These are phyloP conservation scores for Vitis riparia DNA, from an alignment of 164 flowering plant species.

Conservation along the genomic window DNA sequence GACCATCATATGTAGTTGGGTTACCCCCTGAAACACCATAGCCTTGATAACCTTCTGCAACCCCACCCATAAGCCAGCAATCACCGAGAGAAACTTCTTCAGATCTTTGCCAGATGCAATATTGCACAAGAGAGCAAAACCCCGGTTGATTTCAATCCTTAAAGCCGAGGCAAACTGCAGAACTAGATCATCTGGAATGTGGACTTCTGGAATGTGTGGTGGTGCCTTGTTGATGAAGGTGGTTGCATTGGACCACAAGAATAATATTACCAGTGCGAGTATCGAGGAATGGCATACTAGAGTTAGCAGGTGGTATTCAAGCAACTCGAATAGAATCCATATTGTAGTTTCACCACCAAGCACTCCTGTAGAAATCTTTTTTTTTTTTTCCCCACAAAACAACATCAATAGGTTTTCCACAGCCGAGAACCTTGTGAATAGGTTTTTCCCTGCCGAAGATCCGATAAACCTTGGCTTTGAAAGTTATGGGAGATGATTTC, in stretches of 20 bases:
- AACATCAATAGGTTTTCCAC: slow-evolving; percentile 91
- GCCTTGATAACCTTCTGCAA: slow-evolving; percentile 57
- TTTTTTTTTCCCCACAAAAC: slow-evolving; percentile 81
- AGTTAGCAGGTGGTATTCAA: slow-evolving; percentile 80
- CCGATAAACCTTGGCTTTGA: slow-evolving; percentile 41
- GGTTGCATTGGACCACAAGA: slow-evolving; percentile 78
- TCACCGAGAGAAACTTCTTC: slow-evolving; percentile 42
- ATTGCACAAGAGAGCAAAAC: slow-evolving; percentile 25
- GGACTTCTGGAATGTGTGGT: slow-evolving; percentile 40
- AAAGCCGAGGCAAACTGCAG: slow-evolving; percentile 33
- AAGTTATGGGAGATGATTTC: slow-evolving; percentile 31
- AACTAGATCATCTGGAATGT: slow-evolving; percentile 41
- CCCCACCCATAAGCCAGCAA: slow-evolving; percentile 31
- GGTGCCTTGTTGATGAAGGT: slow-evolving; percentile 61
- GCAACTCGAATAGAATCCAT: slow-evolving; percentile 86
- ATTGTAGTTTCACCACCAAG: slow-evolving; percentile 73
- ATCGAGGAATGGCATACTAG: slow-evolving; percentile 67
- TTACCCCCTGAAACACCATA: slow-evolving; percentile 69
- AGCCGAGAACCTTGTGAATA: slow-evolving; percentile 72
- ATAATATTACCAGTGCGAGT: slow-evolving; percentile 57
- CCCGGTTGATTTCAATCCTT: slow-evolving; percentile 42
- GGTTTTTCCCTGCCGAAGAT: slow-evolving; percentile 76
- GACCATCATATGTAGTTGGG: slow-evolving; percentile 57
- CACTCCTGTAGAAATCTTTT: slow-evolving; percentile 72
- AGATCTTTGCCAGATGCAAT: slow-evolving; percentile 47